These are phyloP conservation scores for Fragaria ananassa DNA, from an alignment of 306 rosid species.

Conservation along the genomic window DNA sequence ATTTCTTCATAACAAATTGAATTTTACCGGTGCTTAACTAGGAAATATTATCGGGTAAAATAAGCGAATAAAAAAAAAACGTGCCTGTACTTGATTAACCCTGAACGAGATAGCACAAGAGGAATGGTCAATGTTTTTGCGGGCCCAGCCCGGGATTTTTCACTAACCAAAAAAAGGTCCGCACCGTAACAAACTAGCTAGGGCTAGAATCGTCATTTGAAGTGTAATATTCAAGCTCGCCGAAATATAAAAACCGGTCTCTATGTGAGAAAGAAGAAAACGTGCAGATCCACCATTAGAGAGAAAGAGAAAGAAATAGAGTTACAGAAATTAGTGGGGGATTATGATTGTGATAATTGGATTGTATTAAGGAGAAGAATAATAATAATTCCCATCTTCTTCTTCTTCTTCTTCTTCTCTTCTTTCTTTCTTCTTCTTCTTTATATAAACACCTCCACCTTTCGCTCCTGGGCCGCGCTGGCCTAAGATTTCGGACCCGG, in stretches of 20 bases:
- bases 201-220: not conserved
- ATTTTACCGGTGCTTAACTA: not conserved
- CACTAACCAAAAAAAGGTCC: not conserved
- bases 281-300: not conserved
- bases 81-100: not conserved
- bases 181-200: not conserved
- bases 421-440: too few species aligned
- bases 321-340: not conserved
- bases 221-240: not conserved
- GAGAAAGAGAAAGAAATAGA: not conserved
- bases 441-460: not conserved
- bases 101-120: not conserved
- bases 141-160: not conserved
- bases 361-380: not conserved
- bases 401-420: not conserved
- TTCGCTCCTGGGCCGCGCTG: conserved; percentile 4
- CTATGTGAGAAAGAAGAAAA: not conserved
- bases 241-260: conserved; percentile 3
- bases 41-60: not conserved
- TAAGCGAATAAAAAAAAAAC: not conserved
- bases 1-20: not conserved
- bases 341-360: not conserved
- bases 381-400: not conserved
- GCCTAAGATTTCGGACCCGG: conserved; percentile 7
- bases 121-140: not conserved